These are phyloP conservation scores for Apiospora aurea DNA, from an alignment of 2,329 filamentous ascomycete genomes.

Conservation along the genomic window DNA sequence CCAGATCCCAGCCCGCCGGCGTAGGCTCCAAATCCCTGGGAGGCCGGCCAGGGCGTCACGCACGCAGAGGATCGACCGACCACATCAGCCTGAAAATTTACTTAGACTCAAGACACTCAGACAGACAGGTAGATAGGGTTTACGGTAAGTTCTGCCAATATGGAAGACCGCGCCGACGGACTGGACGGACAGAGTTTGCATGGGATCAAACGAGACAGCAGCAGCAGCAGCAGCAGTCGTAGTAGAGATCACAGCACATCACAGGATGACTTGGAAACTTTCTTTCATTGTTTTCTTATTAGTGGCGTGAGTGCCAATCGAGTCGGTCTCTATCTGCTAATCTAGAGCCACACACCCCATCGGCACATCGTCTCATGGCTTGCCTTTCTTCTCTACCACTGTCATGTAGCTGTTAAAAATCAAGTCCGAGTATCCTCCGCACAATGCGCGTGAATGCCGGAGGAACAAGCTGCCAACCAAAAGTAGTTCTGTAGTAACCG, in stretches of 20 bases:
- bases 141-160: background rate
- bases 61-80: background rate
- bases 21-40: background rate
- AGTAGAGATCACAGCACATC: background rate
- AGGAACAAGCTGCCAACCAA: slow-evolving; percentile 18
- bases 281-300: slow-evolving; percentile 11
- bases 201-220: background rate
- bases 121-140: no score
- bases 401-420: background rate
- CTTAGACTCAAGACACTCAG: no score
- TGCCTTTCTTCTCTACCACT: background rate
- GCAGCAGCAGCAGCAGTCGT: background rate
- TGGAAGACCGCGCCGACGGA: background rate
- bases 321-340: slow-evolving; percentile 14
- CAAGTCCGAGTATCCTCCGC: slow-evolving; percentile 24
- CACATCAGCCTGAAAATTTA: background rate
- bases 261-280: background rate
- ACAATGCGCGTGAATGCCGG: background rate
- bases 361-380: slow-evolving; percentile 24
- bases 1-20: slow-evolving; percentile 16
- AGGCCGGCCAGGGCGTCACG: background rate
- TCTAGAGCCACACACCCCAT: slow-evolving; percentile 18
- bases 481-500: background rate
- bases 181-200: background rate
- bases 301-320: slow-evolving; percentile 21